Percentiles rank a stretch among this genome's conserved stretches.
Evolutionary conservation across 2,329 filamentous ascomycete species (phyloP).

Genomic region (Anthostomella pinea): DNA sequence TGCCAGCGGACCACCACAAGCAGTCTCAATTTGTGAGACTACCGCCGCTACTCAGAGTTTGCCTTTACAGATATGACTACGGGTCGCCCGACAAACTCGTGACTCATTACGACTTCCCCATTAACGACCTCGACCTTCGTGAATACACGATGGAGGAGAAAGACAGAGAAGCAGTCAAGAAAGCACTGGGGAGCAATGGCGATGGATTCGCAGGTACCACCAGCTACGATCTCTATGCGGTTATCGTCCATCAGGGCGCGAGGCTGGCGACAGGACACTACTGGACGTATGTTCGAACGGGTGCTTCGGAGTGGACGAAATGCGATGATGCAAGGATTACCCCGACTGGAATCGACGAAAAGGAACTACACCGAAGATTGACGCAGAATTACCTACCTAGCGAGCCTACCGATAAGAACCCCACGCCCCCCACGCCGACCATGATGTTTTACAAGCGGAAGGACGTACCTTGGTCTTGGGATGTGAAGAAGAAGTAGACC

Average conservation of each 20-base stretch:
- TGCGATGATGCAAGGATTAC: conserved; percentile 42
- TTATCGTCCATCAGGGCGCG: conserved; percentile 72
- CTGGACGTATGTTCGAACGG: conserved; percentile 64
- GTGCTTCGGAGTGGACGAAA: conserved; percentile 45
- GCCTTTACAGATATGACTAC: conserved; percentile 40
- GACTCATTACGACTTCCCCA: conserved; percentile 71
- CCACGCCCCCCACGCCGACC: conserved; percentile 9
- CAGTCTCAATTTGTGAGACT: not conserved
- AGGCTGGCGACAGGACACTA: conserved; percentile 75
- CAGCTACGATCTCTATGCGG: conserved; percentile 81
- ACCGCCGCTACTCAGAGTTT: conserved; percentile 70
- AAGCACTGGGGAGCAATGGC: not conserved
- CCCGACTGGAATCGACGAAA: conserved; percentile 1
- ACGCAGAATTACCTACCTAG: too few relatives aligned
- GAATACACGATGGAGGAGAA: conserved; percentile 31
- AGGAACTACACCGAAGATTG: not conserved
- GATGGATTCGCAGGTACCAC: conserved; percentile 54
- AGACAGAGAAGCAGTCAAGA: conserved; percentile 8
- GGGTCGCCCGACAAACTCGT: conserved; percentile 55
- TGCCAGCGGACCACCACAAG: not conserved
- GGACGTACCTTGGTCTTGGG: conserved; percentile 9
- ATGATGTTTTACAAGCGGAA: conserved; percentile 23
- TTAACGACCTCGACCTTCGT: conserved; percentile 63
- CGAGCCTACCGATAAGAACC: too few relatives aligned
- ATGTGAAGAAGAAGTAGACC: not conserved